A percentile compares a stretch with the other conserved stretches of the same genome.
phyloP scores from a whole-genome alignment of 176 grass and related monocot species.

The maize (Zea mays) region Zm-B73-REFERENCE-NAM-5.0 NC_050098.1:170133501-170134000 shows the following conservation, averaged over 20 bases:
- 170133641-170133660: constrained; percentile 13
- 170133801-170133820: not conserved
- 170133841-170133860: constrained; percentile 21
- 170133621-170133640: constrained; percentile 8
- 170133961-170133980: constrained; percentile 88
- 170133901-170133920: constrained; percentile 81
- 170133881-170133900: constrained; percentile 72
- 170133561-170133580: constrained; percentile 96
- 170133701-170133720: constrained; percentile 69
- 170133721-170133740: constrained; percentile 93
- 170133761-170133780: constrained; percentile 44
- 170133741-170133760: constrained; percentile 77
- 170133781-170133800: not conserved
- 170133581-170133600: constrained; percentile 94
- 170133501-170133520: constrained; percentile 14
- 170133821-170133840: not conserved
- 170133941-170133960: constrained; percentile 84
- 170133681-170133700: constrained; percentile 97
- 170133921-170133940: constrained; percentile 76
- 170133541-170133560: constrained; percentile 92
- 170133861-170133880: constrained; percentile 80
- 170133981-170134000: constrained; percentile 95
- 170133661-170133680: constrained; percentile 8
- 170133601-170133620: constrained; percentile 20
- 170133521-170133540: constrained; percentile 82